Base-by-base conservation (phyloP, 345 rosid species). In the Theobroma cacao region DNA sequence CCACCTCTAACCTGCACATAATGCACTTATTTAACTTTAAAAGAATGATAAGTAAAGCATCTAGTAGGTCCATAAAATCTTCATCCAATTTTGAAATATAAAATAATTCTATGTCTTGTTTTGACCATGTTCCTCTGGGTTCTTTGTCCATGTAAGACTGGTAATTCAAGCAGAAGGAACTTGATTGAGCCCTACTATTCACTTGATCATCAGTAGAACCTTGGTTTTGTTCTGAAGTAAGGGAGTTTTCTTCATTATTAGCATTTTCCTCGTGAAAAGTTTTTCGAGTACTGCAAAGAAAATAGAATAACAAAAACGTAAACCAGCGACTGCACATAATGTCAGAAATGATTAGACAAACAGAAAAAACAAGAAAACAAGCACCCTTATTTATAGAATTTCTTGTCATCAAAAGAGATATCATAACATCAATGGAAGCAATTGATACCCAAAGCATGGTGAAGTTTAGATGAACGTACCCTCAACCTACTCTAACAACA, bases 1-100 rank as follows among this genome's bases (percentile, higher is more conserved):
- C 95, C 96, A 50, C 99, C 98, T 86, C 97, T 89, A 68, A 97
- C 99, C 99, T 97, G 89, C 80, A 82, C 52, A 77, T 34, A 41
- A 70, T 74, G 77, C 79, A 69, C 64, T 78, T 30, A 76, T 24
- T 41, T 13, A 78, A 61, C 75, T 67, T 20, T 72, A 47, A 75
- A 79, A 48, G 18, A 76, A 30, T n/a, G 69, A 63, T 12, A 65
- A 55, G 47, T 3, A 56, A 63, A 43, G n/a, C n/a, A n/a, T n/a
- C n/a, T 61, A 15, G 38, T n/a, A 61, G 40, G n/a, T 61, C n/a
- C n/a, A 14, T 15, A 47, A 1, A 69, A 66, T 15, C 61, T 55
- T 71, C 55, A 31, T n/a, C 33, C 60, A 80, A 61, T 64, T 72
- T 36, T 66, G 65, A 33, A 11, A 69, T 56, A 79, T 26, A 40